These are phyloP conservation scores for Ceratonia siliqua DNA, from an alignment of 306 rosid genomes.

Conservation along the genomic window DNA sequence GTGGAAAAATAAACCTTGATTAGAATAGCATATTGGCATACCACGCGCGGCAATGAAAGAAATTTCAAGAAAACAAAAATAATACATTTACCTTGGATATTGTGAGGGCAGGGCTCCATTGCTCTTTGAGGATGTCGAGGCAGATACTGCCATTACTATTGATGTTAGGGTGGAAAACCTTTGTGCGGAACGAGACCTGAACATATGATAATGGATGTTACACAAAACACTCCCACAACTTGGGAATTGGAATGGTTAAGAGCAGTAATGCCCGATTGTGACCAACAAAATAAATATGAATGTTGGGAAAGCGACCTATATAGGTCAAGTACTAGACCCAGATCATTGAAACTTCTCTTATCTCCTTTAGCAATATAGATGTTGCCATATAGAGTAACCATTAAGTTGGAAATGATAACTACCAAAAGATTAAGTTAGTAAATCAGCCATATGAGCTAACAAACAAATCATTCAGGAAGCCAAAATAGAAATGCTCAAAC, in stretches of 20 bases:
- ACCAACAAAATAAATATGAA: neutral
- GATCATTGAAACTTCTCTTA: neutral
- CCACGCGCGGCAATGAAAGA: neutral
- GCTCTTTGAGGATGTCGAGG: conserved; percentile 62
- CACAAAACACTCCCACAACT: neutral
- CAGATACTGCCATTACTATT: conserved; percentile 62
- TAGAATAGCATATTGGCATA: neutral
- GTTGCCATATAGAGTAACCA: neutral
- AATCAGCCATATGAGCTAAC: too few species aligned
- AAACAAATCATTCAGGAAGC: neutral
- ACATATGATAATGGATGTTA: neutral
- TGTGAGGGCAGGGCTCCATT: conserved; percentile 66
- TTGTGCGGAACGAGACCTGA: conserved; percentile 61
- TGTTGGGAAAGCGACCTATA: neutral
- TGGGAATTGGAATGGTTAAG: neutral
- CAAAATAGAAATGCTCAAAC: neutral
- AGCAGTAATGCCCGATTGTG: neutral
- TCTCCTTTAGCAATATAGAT: neutral
- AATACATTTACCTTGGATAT: conserved; percentile 45
- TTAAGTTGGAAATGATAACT: neutral
- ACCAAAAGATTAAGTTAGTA: neutral
- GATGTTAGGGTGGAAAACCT: conserved; percentile 59
- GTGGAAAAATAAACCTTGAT: neutral
- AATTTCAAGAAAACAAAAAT: neutral
- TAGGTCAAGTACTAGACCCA: neutral